A percentile compares a stretch with the other conserved stretches of the same genome.
Conservation (phyloP, 176 grass and related monocot genomes). For the Carex cristatella region DNA sequence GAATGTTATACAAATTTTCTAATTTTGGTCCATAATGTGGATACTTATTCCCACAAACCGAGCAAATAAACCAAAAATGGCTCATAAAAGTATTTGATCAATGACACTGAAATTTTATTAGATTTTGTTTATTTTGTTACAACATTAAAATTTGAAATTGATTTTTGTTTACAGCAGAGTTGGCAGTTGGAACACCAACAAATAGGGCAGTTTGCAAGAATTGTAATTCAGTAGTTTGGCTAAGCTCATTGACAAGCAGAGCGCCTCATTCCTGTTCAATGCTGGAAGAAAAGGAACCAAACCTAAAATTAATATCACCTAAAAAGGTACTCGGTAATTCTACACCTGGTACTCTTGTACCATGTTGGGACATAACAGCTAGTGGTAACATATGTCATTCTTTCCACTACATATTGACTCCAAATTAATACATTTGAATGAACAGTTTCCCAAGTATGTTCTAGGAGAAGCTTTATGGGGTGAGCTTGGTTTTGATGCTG, state of each 20-base stretch:
- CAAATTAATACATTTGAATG: neutral
- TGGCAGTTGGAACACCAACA: conserved; percentile 36
- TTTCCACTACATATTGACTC: too few relatives aligned
- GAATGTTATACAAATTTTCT: neutral
- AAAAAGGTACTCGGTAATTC: conserved; percentile 38
- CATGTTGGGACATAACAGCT: too few relatives aligned
- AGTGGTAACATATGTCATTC: neutral
- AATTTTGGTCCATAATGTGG: neutral
- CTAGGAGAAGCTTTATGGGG: too few relatives aligned
- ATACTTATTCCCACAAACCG: neutral
- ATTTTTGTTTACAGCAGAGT: conserved; percentile 28
- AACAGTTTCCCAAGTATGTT: neutral
- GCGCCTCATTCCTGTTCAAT: conserved; percentile 40
- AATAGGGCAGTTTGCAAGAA: conserved; percentile 54
- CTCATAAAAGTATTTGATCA: neutral
- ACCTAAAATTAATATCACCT: conserved; percentile 45
- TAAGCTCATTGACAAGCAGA: conserved; percentile 46
- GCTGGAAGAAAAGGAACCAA: conserved; percentile 29
- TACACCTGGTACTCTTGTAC: neutral
- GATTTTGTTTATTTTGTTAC: neutral
- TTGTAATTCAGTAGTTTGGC: conserved; percentile 66
- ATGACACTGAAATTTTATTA: neutral
- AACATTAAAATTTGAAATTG: neutral
- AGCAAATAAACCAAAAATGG: neutral
- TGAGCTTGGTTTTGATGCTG: neutral